A percentile compares a stretch with the other conserved stretches of the same genome.
Conservation (phyloP, 2,329 filamentous ascomycete genomes). For the Colletotrichum liriopes region DNA sequence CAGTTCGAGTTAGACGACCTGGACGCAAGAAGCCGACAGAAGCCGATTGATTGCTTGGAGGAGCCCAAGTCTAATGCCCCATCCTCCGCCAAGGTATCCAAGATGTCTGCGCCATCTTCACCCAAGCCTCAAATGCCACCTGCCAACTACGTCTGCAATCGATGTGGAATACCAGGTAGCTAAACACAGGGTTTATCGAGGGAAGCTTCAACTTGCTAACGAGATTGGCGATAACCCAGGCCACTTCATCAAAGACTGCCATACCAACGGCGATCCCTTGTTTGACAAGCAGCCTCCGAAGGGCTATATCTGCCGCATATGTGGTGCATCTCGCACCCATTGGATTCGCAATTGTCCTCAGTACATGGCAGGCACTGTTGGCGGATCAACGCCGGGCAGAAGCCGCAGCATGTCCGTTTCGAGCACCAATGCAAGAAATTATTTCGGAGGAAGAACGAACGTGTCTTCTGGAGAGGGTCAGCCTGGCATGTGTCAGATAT, state of each 20-base stretch:
- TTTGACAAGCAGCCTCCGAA: slow-evolving; percentile 18
- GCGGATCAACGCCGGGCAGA: not conserved
- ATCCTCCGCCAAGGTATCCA: not conserved
- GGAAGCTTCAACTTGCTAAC: not conserved
- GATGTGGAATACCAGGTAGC: slow-evolving; percentile 33
- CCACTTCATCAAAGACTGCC: slow-evolving; percentile 43
- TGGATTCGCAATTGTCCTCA: slow-evolving; percentile 39
- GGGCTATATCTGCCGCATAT: slow-evolving; percentile 44
- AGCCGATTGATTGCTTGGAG: not conserved
- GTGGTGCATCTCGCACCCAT: slow-evolving; percentile 41
- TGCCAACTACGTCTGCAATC: slow-evolving; percentile 35
- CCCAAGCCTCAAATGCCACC: not conserved
- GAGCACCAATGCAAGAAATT: not conserved
- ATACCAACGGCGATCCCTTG: slow-evolving; percentile 21
- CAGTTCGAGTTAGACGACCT: not conserved
- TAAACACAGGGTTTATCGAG: not conserved
- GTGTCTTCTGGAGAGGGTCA: not conserved
- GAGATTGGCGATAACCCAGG: slow-evolving; percentile 32
- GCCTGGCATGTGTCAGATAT: not conserved
- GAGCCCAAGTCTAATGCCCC: not conserved
- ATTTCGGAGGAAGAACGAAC: not conserved
- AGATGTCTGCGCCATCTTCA: not conserved
- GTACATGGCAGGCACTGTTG: not conserved
- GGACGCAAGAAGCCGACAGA: not conserved
- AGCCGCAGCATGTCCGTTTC: not conserved